Evolutionary conservation across 2,329 filamentous ascomycete genomes (phyloP), one percentile per base, ranked within the genome.

Genomic region (Nannizziopsis arthrosporioides): DNA sequence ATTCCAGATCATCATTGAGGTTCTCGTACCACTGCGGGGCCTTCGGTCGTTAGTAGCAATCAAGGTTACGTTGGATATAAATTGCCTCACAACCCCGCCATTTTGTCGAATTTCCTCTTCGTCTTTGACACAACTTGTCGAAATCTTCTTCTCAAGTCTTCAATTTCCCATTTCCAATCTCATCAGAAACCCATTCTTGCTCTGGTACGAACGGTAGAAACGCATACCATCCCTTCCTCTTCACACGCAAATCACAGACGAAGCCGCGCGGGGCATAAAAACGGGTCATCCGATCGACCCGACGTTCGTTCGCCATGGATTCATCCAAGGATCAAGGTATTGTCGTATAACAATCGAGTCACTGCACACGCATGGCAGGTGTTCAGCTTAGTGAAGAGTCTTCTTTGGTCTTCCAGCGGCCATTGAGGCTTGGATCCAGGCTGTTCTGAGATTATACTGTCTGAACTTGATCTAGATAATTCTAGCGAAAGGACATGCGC

Each of bases 401-500:
- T 34, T 35, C 47, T 41, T 47, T 43, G 30, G 43, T 34, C 6
- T 47, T 19, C 22, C 50, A 44, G 48, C 47, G 57, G 55, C 57
- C 59, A 55, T 56, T 57, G 55, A 59, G 57, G 57, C 59, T 61
- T 64, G 63, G 27, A 42, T 32, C 44, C 32, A 31, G 6, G 47
- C 61, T 60, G 72, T 71, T 81, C 80, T 84, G 80, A 84, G 80
- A 84, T 76, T 69, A 83, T 81, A 84, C 81, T 81, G 80, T 75
- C 70, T 71, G 75, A 85, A 86, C 82, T 85, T 85, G 82, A 85
- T 84, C 81, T 84, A 80, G 79, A 81, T 82, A 84, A 85, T 84
- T 75, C 81, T 81, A 84, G 82, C 82, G 83, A 81, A 85, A 85
- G 82, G 79, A 85, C 78, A 81, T 85, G 82, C 82, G 82, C 82